phyloP scores from a whole-genome alignment of 306 rosid genomes.

The Corylus americana region DNA sequence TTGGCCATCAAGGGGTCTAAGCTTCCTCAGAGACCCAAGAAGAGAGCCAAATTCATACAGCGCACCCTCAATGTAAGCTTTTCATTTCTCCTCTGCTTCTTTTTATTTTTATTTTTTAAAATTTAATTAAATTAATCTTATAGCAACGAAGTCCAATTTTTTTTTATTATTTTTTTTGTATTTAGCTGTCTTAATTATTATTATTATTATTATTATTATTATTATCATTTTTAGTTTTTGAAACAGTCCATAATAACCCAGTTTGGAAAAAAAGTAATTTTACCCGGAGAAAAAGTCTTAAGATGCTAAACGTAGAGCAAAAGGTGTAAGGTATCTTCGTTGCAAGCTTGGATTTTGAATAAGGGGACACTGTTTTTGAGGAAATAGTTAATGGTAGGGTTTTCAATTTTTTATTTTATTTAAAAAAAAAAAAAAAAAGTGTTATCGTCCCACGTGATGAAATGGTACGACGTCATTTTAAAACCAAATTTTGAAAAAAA shows the following conservation, averaged over 20 bases:
- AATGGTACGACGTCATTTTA: too few species aligned
- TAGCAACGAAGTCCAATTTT: not conserved
- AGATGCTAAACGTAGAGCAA: not conserved
- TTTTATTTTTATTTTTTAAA: not conserved
- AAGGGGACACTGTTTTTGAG: not conserved
- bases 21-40: slow-evolving; percentile 89
- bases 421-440: too few species aligned
- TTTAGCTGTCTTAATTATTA: not conserved
- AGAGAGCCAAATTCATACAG: slow-evolving; percentile 81
- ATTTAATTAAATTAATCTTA: too few species aligned
- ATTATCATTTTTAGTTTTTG: not conserved
- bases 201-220: not conserved
- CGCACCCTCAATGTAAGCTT: slow-evolving; percentile 91
- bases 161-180: not conserved
- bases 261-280: not conserved
- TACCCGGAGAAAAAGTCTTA: not conserved
- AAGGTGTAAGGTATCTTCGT: not conserved
- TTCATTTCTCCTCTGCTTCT: not conserved
- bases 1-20: slow-evolving; percentile 86
- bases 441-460: too few species aligned
- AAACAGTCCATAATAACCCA: not conserved
- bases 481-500: too few species aligned
- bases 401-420: too few species aligned
- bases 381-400: not conserved
- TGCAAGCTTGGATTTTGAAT: not conserved